Base-by-base conservation (phyloP, 2,329 filamentous ascomycete species). In the Eutypa lata region DNA sequence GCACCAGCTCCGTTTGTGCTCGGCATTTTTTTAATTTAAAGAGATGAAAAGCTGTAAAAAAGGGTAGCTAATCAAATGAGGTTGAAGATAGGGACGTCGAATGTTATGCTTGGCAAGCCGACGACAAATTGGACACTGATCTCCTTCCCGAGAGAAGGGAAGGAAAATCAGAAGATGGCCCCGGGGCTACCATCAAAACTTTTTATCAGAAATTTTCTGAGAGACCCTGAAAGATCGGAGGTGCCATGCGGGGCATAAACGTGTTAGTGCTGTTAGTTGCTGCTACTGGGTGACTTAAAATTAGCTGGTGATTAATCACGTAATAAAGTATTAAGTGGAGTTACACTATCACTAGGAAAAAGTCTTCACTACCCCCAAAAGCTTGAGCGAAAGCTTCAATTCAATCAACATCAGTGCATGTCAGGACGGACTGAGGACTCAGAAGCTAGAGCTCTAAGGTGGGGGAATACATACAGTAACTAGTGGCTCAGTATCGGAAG, bases 1-100 rank as follows among this genome's bases (percentile, higher is more conserved):
- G 78, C 76, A 59, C 73, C 69, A 68, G 83, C 76, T 66, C 86
- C 86, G 75, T 89, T 90, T 69, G 83, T 76, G 67, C 85, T 78
- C 73, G 89, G 83, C 90, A 94, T 94, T 62, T 68, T 81, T 72
- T 66, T 47, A 52, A 56, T 64, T 64, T 63, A 60, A 61, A 60
- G 65, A 49, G 55, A 57, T 69, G 65, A 45, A 45, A n/a, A 45
- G 42, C 42, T 45, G 35, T 38, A 6, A 63, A 58, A 66, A 60
- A 61, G 60, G 53, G 55, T 56, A 58, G 59, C 63, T 50, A 58
- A 61, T 35, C 53, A 53, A 59, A 55, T 69, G 74, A 77, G 75
- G 73, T 76, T 66, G 75, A 78, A 70, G 67, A 69, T 71, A 31
- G 71, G 43, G 71, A n/a, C 66, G 64, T 58, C 61, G 61, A 60